phyloP scores from a whole-genome alignment of 257 asterid genomes.

The Perilla frutescens region DNA sequence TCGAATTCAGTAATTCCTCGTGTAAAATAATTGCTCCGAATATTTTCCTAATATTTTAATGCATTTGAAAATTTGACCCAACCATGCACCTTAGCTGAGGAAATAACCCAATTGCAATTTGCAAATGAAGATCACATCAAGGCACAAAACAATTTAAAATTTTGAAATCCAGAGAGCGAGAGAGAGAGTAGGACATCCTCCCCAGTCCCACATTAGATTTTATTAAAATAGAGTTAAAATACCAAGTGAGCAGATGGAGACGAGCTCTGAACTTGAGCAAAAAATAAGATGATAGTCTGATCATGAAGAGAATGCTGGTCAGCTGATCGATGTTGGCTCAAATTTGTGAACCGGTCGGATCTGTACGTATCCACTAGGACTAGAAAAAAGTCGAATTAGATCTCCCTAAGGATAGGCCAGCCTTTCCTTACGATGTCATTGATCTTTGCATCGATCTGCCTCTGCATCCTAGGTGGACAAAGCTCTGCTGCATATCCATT shows the following conservation, averaged over 20 bases:
- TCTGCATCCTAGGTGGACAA: conserved; percentile 77
- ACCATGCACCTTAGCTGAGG: too few relatives aligned
- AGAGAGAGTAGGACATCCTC: too few relatives aligned
- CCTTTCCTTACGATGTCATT: conserved; percentile 76
- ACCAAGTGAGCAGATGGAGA: background rate
- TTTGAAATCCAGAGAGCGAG: too few relatives aligned
- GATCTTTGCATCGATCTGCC: conserved; percentile 74
- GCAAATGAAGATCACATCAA: too few relatives aligned
- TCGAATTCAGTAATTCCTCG: too few relatives aligned
- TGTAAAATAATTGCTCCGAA: too few relatives aligned
- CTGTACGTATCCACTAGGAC: conserved; percentile 15
- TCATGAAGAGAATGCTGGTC: conserved; percentile 10
- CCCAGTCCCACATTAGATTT: too few relatives aligned
- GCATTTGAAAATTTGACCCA: too few relatives aligned
- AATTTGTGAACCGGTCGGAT: conserved; percentile 24
- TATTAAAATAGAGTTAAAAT: background rate
- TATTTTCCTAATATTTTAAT: too few relatives aligned
- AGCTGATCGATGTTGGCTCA: conserved; percentile 26
- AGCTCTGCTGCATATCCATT: conserved; percentile 95
- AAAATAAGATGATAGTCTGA: conserved; percentile 3
- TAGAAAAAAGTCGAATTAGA: conserved; percentile 42
- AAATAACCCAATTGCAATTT: too few relatives aligned
- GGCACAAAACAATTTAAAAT: too few relatives aligned
- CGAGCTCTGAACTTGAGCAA: background rate
- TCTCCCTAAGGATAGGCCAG: conserved; percentile 90